A percentile compares a stretch with the other conserved stretches of the same genome.
phyloP scores from a whole-genome alignment of 495 filamentous ascomycete species.

The Sordaria brevicollis region DNA sequence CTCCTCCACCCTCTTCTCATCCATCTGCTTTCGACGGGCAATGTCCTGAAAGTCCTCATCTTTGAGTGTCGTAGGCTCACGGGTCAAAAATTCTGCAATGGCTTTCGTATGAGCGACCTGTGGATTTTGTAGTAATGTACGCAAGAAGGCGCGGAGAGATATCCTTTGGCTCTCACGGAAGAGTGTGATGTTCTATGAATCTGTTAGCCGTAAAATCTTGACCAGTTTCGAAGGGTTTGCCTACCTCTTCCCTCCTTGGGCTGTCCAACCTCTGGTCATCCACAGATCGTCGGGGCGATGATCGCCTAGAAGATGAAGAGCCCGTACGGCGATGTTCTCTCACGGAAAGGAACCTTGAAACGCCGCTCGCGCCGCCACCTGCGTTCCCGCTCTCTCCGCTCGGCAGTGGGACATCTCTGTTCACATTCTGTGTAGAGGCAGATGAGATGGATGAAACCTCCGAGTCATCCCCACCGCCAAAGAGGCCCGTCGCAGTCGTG shows the following conservation, averaged over 20 bases:
- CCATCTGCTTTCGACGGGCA: constrained; percentile 64
- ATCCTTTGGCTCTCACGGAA: constrained; percentile 88
- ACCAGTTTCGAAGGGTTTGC: neutral
- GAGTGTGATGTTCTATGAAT: constrained; percentile 42
- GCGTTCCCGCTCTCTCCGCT: constrained; percentile 8
- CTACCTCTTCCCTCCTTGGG: constrained; percentile 12
- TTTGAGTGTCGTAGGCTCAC: constrained; percentile 54
- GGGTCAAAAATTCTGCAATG: constrained; percentile 71
- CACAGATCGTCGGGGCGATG: constrained; percentile 29
- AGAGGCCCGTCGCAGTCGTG: constrained; percentile 45
- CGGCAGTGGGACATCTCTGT: constrained; percentile 4
- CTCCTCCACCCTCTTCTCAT: constrained; percentile 80
- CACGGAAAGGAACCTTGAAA: constrained; percentile 34
- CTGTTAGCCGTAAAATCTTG: neutral
- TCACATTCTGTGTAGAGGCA: constrained; percentile 45
- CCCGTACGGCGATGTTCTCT: constrained; percentile 26
- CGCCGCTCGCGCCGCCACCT: constrained; percentile 9
- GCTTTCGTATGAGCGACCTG: constrained; percentile 72
- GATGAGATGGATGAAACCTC: constrained; percentile 73
- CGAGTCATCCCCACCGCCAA: constrained; percentile 48
- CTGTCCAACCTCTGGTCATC: constrained; percentile 10
- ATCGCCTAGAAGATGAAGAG: constrained; percentile 18
- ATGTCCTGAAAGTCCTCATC: constrained; percentile 82
- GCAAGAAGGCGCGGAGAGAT: constrained; percentile 80
- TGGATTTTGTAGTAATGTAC: constrained; percentile 71